These are phyloP conservation scores for Stylosanthes scabra DNA, from an alignment of 331 rosid genomes.

Conservation along the genomic window DNA sequence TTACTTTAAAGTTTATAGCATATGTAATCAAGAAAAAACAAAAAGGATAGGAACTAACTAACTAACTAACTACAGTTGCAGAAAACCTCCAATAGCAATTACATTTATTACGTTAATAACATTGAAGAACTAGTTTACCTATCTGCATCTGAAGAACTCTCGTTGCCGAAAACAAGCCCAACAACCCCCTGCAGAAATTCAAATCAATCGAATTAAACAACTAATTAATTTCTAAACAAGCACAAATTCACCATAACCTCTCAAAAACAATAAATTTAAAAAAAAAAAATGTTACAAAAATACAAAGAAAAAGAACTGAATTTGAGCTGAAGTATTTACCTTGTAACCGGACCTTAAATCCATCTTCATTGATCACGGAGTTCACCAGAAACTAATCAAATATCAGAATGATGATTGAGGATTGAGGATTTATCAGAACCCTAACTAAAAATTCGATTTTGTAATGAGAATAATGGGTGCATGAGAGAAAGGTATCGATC, in stretches of 20 bases:
- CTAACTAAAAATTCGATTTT: conserved; percentile 10
- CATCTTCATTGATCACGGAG: conserved; percentile 54
- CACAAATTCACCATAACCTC: conserved; percentile 13
- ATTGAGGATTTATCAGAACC: conserved; percentile 27
- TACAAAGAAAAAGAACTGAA: neutral
- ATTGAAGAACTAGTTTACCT: conserved; percentile 50
- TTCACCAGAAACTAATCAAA: conserved; percentile 31
- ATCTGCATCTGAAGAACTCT: conserved; percentile 82
- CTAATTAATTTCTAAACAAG: conserved; percentile 14
- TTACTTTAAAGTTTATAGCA: neutral
- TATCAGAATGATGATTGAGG: neutral
- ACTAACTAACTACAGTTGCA: neutral
- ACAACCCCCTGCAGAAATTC: conserved; percentile 77
- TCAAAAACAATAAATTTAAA: neutral
- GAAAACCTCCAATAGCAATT: conserved; percentile 21
- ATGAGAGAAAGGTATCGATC: conserved; percentile 22
- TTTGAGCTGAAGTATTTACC: conserved; percentile 49
- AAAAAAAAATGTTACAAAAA: no score
- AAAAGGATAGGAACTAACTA: neutral
- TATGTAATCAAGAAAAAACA: neutral
- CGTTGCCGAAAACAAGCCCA: conserved; percentile 90
- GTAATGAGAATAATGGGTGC: neutral
- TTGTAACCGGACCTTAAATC: conserved; percentile 96
- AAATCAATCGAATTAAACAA: neutral
- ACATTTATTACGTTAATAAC: neutral